phyloP scores from a whole-genome alignment of 257 asterid species.

The Cinchona pubescens region DNA sequence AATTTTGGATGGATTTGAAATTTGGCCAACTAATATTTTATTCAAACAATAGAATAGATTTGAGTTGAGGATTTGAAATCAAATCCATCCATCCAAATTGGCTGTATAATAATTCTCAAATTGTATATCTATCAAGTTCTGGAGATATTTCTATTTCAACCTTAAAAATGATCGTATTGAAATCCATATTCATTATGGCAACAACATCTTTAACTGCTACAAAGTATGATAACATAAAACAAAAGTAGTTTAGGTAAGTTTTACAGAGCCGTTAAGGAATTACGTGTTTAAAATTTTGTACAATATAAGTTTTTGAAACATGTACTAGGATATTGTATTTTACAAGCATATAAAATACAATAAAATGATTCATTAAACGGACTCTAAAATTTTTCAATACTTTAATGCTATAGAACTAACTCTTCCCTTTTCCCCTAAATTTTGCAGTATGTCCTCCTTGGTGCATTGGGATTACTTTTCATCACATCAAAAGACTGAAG shows the following conservation, averaged over 20 bases:
- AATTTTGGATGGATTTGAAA: no score
- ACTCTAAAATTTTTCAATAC: no score
- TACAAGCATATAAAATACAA: no score
- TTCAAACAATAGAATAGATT: no score
- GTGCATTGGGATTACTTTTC: conserved; percentile 48
- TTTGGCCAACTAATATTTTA: no score
- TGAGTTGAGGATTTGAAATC: no score
- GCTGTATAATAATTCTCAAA: neutral
- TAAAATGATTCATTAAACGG: no score
- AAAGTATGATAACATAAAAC: neutral
- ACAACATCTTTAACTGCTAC: neutral
- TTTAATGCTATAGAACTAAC: neutral
- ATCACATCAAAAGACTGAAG: conserved; percentile 49
- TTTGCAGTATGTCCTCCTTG: conserved; percentile 61
- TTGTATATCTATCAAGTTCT: neutral
- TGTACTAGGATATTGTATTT: no score
- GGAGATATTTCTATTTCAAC: neutral
- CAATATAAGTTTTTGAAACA: no score
- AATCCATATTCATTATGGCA: neutral
- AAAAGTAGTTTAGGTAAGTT: neutral
- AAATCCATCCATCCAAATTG: no score
- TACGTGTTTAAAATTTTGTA: no score
- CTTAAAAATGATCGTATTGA: neutral
- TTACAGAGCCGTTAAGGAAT: no score
- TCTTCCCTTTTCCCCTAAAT: neutral